These are phyloP conservation scores for Pholiota conissans DNA, from an alignment of 768 basidiomycete species.

Conservation along the genomic window DNA sequence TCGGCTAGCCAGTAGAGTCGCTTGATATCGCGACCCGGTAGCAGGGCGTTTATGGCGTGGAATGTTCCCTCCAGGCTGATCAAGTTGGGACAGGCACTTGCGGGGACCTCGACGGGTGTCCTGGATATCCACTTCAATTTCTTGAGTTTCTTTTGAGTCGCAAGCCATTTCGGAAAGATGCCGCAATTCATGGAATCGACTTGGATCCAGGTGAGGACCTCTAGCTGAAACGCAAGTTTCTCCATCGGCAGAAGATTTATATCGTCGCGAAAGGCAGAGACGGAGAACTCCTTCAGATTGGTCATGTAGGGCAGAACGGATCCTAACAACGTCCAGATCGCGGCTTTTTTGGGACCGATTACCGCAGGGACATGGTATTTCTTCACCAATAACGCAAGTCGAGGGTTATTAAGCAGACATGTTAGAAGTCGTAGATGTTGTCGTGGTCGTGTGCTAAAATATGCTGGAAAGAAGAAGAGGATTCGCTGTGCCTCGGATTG, in stretches of 20 bases:
- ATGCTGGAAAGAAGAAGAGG: neutral
- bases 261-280: neutral
- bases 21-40: neutral
- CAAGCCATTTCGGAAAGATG: neutral
- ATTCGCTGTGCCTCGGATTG: neutral
- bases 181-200: neutral
- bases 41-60: neutral
- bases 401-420: neutral
- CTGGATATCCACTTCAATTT: neutral
- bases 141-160: neutral
- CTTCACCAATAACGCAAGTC: neutral
- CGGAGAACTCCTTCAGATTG: neutral
- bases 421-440: neutral
- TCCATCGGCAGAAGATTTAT: neutral
- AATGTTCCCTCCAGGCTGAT: neutral
- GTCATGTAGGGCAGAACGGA: neutral
- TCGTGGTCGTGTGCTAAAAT: no score
- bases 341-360: neutral
- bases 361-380: neutral
- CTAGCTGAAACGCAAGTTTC: neutral
- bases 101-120: neutral
- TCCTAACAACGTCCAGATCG: neutral
- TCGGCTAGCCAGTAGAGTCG: slow-evolving; percentile 4
- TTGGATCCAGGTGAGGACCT: neutral
- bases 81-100: neutral